Percentiles rank a stretch among this genome's conserved stretches.
Evolutionary conservation across 1,284 basidiomycete genomes (phyloP).

Genomic region (Sporisorium sorghi): DNA sequence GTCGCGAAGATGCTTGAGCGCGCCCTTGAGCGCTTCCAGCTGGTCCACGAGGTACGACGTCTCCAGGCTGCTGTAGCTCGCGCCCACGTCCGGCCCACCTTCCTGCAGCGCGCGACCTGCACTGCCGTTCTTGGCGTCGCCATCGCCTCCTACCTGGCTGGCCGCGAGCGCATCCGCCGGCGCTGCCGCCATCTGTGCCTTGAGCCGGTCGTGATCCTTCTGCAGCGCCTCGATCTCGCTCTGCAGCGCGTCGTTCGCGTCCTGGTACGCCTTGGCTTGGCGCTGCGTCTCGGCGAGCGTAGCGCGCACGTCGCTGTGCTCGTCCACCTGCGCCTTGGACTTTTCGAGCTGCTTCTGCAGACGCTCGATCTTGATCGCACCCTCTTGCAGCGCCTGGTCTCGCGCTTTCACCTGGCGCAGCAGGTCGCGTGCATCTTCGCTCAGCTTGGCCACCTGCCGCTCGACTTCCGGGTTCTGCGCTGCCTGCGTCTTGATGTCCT

Average conservation of each 20-base stretch:
- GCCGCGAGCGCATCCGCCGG: conserved; percentile 7
- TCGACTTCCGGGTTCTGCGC: conserved; percentile 92
- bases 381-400: conserved; percentile 90
- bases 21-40: conserved; percentile 89
- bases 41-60: conserved; percentile 70
- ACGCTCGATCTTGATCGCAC: conserved; percentile 89
- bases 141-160: conserved; percentile 6
- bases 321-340: conserved; percentile 84
- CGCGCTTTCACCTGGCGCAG: conserved; percentile 78
- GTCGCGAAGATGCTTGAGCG: conserved; percentile 85
- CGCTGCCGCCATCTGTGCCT: conserved; percentile 71
- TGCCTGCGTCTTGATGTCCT: conserved; percentile 84
- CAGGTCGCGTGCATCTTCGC: conserved; percentile 88
- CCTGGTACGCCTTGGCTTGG: conserved; percentile 88
- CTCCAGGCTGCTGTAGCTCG: conserved; percentile 43
- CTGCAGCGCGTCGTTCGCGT: conserved; percentile 91
- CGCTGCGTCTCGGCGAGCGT: conserved; percentile 84
- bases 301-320: conserved; percentile 81
- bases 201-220: conserved; percentile 85
- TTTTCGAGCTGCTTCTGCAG: conserved; percentile 92
- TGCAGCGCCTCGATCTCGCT: conserved; percentile 86
- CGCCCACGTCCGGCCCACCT: conserved; percentile 21
- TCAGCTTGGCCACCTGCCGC: conserved; percentile 82
- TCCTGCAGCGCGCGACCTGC: conserved; percentile 2
- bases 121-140: neutral